Conservation (phyloP, 805 yeast genomes). For the Hemisphaericaspora nanyangensis region DNA sequence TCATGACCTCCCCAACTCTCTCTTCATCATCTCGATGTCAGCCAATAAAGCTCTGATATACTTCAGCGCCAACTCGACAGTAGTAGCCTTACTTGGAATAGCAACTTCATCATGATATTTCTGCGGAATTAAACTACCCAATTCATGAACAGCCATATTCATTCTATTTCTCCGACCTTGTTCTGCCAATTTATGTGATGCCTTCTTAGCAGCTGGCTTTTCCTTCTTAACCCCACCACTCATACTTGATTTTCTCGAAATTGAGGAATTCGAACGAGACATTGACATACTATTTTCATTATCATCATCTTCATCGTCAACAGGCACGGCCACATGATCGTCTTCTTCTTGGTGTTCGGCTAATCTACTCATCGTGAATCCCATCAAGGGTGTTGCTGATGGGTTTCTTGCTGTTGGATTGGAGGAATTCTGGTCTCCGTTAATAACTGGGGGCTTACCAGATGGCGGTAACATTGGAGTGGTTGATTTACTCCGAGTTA, state of each 20-base stretch:
- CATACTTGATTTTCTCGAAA: conserved; percentile 12
- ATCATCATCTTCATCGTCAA: neutral
- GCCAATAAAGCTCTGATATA: conserved; percentile 48
- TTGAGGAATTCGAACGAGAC: conserved; percentile 8
- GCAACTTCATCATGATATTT: conserved; percentile 49
- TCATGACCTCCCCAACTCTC: neutral
- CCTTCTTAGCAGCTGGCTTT: conserved; percentile 48
- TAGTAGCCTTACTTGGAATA: conserved; percentile 88
- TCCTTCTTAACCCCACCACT: conserved; percentile 11
- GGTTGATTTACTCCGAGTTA: conserved; percentile 16
- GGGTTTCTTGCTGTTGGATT: conserved; percentile 8
- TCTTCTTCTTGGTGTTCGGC: conserved; percentile 28
- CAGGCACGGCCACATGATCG: too few species aligned
- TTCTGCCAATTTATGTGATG: conserved; percentile 88
- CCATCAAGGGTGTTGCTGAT: conserved; percentile 36
- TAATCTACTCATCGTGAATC: conserved; percentile 43
- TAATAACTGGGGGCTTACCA: conserved; percentile 26
- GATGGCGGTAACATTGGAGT: conserved; percentile 34
- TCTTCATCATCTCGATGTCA: conserved; percentile 23
- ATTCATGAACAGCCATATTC: conserved; percentile 79
- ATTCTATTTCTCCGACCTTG: conserved; percentile 93
- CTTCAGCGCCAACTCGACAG: conserved; percentile 82
- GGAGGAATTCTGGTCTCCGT: conserved; percentile 19
- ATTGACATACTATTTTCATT: neutral
- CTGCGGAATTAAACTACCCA: conserved; percentile 66